These are phyloP conservation scores for Sequoia sempervirens DNA, from an alignment of 75 land plant species.

Conservation along the genomic window DNA sequence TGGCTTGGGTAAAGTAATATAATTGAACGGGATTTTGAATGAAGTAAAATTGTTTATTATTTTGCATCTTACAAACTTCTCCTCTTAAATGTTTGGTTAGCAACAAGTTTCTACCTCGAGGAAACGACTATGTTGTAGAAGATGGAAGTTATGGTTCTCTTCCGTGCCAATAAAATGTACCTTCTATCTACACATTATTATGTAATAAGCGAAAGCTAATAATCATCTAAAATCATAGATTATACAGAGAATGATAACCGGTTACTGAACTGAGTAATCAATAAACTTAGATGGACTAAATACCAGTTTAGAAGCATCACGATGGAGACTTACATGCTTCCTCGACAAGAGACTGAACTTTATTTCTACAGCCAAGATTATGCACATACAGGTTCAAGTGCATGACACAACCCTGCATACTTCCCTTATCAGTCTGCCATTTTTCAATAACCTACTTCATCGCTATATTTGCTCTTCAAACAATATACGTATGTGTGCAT, in stretches of 20 bases:
- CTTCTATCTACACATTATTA: not conserved
- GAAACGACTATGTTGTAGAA: not conserved
- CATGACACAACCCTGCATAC: not conserved
- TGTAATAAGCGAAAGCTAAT: not conserved
- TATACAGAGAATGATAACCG: not conserved
- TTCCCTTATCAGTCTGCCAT: not conserved
- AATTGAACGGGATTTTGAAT: not conserved
- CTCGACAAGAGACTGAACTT: not conserved
- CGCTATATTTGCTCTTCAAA: not conserved
- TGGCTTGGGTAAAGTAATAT: not conserved
- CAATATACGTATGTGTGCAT: too few relatives aligned
- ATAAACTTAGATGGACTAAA: not conserved
- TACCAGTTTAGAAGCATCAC: not conserved
- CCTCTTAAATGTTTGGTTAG: not conserved
- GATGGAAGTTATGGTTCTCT: not conserved
- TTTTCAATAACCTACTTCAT: not conserved
- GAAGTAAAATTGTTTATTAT: not conserved
- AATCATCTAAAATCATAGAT: not conserved
- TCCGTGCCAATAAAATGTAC: not conserved
- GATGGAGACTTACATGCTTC: not conserved
- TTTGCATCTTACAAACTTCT: not conserved
- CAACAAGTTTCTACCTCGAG: not conserved
- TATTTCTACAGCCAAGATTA: not conserved
- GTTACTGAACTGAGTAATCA: not conserved
- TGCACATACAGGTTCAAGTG: not conserved